These are phyloP conservation scores for Chloranthus sessilifolius DNA, from an alignment of 164 flowering plant genomes.

Conservation along the genomic window DNA sequence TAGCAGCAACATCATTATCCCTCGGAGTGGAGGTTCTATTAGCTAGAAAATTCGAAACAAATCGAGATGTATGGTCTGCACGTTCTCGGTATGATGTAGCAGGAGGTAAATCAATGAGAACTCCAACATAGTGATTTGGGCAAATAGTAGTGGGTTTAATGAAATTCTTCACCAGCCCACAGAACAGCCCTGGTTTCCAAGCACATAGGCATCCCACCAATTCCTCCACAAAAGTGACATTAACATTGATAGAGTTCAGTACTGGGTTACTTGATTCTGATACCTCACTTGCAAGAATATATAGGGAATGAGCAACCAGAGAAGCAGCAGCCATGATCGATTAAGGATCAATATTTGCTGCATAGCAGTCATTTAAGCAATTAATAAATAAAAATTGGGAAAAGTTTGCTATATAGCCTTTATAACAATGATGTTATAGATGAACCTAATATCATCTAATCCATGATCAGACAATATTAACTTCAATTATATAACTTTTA, in stretches of 20 bases:
- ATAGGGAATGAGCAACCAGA: slow-evolving; percentile 72
- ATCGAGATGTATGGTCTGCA: slow-evolving; percentile 58
- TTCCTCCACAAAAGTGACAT: slow-evolving; percentile 66
- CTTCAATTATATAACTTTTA: too few relatives aligned
- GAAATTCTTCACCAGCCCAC: slow-evolving; percentile 57
- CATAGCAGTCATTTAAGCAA: too few relatives aligned
- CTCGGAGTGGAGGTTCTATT: slow-evolving; percentile 51
- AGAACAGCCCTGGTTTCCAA: slow-evolving; percentile 78
- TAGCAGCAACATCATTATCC: slow-evolving; percentile 22
- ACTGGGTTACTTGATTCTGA: slow-evolving; percentile 29
- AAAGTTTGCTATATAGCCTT: too few relatives aligned
- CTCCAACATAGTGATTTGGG: slow-evolving; percentile 85
- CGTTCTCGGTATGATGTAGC: slow-evolving; percentile 37
- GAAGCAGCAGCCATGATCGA: slow-evolving; percentile 72
- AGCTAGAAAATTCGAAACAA: slow-evolving; percentile 80
- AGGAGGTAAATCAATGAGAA: slow-evolving; percentile 58
- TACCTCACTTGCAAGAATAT: slow-evolving; percentile 53
- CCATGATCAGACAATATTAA: too few relatives aligned
- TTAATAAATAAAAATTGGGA: too few relatives aligned
- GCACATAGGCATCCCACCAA: slow-evolving; percentile 59
- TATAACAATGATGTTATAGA: too few relatives aligned
- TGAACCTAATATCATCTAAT: too few relatives aligned
- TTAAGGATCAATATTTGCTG: slow-evolving; percentile 77
- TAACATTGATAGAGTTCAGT: slow-evolving; percentile 46
- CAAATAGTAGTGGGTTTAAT: slow-evolving; percentile 51